phyloP scores from a whole-genome alignment of 2,329 filamentous ascomycete species.

The Aspergillus latus region DNA sequence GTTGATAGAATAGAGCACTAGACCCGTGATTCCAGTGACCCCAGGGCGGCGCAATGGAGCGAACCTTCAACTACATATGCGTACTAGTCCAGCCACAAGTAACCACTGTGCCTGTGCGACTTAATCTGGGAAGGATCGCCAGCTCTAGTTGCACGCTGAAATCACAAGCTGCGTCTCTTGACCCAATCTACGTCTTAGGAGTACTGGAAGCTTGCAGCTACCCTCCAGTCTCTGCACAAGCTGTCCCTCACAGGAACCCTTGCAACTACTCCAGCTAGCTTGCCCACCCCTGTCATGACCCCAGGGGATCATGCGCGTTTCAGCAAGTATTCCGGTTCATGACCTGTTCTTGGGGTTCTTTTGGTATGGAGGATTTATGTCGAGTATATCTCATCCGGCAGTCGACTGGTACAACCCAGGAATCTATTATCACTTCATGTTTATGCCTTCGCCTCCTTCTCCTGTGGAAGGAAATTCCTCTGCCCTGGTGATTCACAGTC shows the following conservation, averaged over 20 bases:
- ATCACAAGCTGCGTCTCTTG: background rate
- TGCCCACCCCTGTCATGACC: background rate
- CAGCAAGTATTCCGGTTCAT: too few relatives aligned
- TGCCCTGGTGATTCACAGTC: too few relatives aligned
- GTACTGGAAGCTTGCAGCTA: background rate
- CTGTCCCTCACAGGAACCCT: conserved; percentile 8
- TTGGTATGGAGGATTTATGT: too few relatives aligned
- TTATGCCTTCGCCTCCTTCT: too few relatives aligned
- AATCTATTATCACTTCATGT: too few relatives aligned
- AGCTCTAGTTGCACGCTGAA: background rate
- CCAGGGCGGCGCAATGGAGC: background rate
- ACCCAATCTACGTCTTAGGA: background rate
- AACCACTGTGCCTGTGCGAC: background rate
- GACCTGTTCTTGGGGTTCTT: background rate
- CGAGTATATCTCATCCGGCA: too few relatives aligned
- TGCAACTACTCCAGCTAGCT: background rate
- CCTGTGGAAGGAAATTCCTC: too few relatives aligned
- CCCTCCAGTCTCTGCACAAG: background rate
- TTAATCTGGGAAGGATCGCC: conserved; percentile 1
- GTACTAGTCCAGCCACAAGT: background rate
- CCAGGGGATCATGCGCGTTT: background rate
- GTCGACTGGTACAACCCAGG: too few relatives aligned
- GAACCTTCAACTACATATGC: background rate
- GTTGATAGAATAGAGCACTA: background rate
- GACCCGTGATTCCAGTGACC: background rate